Evolutionary conservation across 305 asterid species (phyloP).

Genomic region (Fraxinus sp.): DNA sequence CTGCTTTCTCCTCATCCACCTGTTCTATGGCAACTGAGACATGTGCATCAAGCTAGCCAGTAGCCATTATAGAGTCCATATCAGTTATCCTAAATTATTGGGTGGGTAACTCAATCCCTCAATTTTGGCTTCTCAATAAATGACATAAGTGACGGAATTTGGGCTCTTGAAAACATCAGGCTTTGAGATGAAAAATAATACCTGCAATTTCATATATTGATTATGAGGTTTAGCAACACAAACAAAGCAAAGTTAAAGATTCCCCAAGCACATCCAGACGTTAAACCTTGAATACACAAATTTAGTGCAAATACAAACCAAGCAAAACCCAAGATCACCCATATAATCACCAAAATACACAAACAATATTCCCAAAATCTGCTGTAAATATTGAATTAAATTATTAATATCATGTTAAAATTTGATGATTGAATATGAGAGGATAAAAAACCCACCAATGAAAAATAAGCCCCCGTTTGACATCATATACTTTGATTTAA

Average conservation of each 20-base stretch:
- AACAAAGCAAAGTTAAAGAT: not conserved
- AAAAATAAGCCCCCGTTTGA: not conserved
- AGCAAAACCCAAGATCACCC: not conserved
- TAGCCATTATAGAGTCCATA: conserved; percentile 42
- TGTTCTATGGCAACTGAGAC: conserved; percentile 37
- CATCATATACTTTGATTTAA: not conserved
- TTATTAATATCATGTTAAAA: not conserved
- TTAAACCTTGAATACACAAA: not conserved
- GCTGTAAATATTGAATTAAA: not conserved
- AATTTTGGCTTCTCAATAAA: conserved; percentile 85
- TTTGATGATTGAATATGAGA: not conserved
- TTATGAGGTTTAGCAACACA: not conserved
- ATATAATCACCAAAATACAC: not conserved
- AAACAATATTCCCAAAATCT: not conserved
- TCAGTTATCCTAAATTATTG: conserved; percentile 84
- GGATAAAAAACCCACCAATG: not conserved
- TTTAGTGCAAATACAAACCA: not conserved
- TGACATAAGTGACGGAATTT: conserved; percentile 71
- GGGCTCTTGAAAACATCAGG: conserved; percentile 94
- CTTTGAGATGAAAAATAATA: conserved; percentile 49
- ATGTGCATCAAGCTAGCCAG: conserved; percentile 49
- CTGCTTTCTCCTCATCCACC: conserved; percentile 67
- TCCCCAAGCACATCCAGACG: not conserved
- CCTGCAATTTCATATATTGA: not conserved
- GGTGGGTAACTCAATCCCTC: conserved; percentile 94